Evolutionary conservation across 2,329 filamentous ascomycete species (phyloP).

Genomic region (Bimuria novae-zelandiae): DNA sequence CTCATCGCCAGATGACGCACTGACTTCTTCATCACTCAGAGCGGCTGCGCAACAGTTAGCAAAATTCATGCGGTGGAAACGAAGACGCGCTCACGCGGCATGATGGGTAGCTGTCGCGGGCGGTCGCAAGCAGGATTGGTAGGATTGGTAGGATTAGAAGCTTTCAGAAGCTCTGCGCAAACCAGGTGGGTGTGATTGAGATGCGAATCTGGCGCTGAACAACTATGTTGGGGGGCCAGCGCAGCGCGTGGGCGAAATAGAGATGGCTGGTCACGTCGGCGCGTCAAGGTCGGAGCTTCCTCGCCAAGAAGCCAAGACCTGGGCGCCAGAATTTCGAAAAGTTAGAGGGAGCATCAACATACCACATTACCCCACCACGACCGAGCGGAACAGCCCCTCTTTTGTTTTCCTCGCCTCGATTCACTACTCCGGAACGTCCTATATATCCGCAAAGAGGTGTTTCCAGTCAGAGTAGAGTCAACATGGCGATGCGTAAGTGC

Average conservation of each 20-base stretch:
- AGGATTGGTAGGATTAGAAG: not conserved
- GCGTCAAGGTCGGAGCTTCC: slow-evolving; percentile 17
- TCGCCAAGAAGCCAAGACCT: slow-evolving; percentile 9
- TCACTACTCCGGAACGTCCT: slow-evolving; percentile 11
- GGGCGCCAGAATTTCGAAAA: slow-evolving; percentile 21
- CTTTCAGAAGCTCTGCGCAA: slow-evolving; percentile 6
- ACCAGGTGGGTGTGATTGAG: slow-evolving; percentile 17
- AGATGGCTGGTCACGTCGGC: slow-evolving; percentile 8
- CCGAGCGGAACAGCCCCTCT: slow-evolving; percentile 9
- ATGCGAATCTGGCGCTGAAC: slow-evolving; percentile 9
- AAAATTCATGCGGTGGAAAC: not conserved
- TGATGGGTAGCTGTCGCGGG: slow-evolving; percentile 14
- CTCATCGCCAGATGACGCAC: slow-evolving; percentile 35
- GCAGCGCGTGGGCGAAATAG: not conserved
- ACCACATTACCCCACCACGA: slow-evolving; percentile 34
- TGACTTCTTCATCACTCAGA: slow-evolving; percentile 46
- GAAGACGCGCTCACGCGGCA: slow-evolving; percentile 41
- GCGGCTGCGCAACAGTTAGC: slow-evolving; percentile 41
- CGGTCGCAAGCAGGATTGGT: not conserved
- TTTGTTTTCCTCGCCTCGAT: slow-evolving; percentile 7
- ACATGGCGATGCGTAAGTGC: slow-evolving; percentile 49
- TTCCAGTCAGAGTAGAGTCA: slow-evolving; percentile 21
- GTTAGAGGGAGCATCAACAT: slow-evolving; percentile 19
- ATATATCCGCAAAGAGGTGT: slow-evolving; percentile 3
- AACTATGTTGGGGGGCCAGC: slow-evolving; percentile 8